phyloP scores from a whole-genome alignment of 306 rosid genomes.

The Castanea crenata region DNA sequence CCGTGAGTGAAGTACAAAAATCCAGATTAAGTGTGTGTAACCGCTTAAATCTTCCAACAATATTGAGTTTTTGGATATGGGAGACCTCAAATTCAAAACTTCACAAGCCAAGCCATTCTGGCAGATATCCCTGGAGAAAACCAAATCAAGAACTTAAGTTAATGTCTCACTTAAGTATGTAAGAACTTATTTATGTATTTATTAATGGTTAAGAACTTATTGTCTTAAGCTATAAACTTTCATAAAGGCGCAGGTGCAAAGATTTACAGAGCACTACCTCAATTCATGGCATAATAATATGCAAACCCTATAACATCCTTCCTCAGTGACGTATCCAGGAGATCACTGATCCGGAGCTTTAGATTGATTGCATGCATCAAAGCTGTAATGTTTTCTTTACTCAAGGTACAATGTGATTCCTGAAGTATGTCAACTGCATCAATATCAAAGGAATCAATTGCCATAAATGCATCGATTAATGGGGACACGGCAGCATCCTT shows the following conservation, averaged over 20 bases:
- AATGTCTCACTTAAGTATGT: constrained; percentile 1
- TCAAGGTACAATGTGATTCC: constrained; percentile 53
- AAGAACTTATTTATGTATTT: constrained; percentile 1
- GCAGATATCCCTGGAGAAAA: constrained; percentile 57
- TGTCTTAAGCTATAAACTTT: constrained; percentile 1
- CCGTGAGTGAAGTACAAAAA: constrained; percentile 56
- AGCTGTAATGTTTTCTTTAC: constrained; percentile 50
- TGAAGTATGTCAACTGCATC: constrained; percentile 70
- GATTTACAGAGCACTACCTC: not conserved
- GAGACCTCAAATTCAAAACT: constrained; percentile 57
- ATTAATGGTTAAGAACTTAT: constrained; percentile 5
- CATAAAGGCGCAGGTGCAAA: not conserved
- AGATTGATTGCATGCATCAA: constrained; percentile 62
- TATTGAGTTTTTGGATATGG: constrained; percentile 63
- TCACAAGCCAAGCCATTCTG: constrained; percentile 74
- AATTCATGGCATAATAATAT: not conserved
- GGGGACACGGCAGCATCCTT: constrained; percentile 64
- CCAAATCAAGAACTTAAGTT: constrained; percentile 19
- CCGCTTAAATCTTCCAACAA: constrained; percentile 61
- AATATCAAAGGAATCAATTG: constrained; percentile 50
- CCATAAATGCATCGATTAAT: constrained; percentile 51
- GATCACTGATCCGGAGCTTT: constrained; percentile 79
- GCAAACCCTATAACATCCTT: constrained; percentile 65
- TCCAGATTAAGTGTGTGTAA: constrained; percentile 74
- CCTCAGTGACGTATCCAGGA: constrained; percentile 55